Conservation (phyloP, 2,329 filamentous ascomycete genomes). For the Trichophyton equinum region DNA sequence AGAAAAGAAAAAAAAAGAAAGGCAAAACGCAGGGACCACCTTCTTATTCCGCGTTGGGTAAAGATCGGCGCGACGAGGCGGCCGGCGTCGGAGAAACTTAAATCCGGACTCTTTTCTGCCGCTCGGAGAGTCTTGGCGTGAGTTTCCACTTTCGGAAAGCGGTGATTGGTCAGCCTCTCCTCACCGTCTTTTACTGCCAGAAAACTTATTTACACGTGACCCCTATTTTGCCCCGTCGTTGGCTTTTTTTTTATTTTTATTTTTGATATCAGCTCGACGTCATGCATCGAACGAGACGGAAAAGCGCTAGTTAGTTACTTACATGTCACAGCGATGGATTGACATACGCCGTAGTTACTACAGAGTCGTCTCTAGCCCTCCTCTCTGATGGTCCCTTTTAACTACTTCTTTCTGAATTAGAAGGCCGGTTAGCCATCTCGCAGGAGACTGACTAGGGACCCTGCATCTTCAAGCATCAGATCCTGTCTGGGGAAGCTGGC, state of each 20-base stretch:
- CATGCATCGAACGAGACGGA: background rate
- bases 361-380: no score
- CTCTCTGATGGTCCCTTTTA: no score
- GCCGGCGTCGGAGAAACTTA: background rate
- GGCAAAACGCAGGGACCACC: conserved; percentile 1
- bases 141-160: background rate
- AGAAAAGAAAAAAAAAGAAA: background rate
- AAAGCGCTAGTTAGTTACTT: background rate
- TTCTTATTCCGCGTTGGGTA: background rate
- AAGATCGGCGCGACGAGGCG: background rate
- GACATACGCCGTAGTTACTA: no score
- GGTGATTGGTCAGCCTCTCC: conserved; percentile 4
- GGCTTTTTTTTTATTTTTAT: no score
- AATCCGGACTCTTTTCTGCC: background rate
- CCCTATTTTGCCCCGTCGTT: no score
- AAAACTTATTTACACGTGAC: background rate
- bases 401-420: no score
- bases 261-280: background rate
- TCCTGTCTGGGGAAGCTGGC: conserved; percentile 4
- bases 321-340: background rate
- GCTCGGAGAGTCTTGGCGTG: background rate
- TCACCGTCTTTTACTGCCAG: conserved; percentile 11
- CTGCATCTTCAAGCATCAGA: background rate
- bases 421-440: background rate
- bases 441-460: background rate